Base-by-base conservation (phyloP, 208 protist genomes). In the Wallacemonas rigidus region DNA sequence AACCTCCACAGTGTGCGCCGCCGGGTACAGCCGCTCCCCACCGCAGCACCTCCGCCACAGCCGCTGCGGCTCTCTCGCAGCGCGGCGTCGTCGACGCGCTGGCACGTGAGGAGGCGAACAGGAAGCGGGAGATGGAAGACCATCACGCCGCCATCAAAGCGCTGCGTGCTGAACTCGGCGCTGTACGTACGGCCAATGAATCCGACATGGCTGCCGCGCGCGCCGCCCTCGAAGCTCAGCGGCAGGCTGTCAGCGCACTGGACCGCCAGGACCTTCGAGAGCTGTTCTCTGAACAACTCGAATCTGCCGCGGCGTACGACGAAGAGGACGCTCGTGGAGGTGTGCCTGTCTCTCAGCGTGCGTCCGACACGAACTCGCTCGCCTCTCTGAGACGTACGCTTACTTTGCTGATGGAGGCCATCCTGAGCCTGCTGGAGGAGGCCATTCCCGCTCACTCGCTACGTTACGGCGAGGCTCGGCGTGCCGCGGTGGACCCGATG, bases 101-200 rank as follows among this genome's bases (percentile, higher is more conserved):
- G 8, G 7, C 47, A 2, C 45, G 48, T 5, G 76, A 87, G 38
- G 72, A 74, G 62, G 64, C 48, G n/a, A 15, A 36, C 5, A 67
- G 72, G n/a, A 45, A 61, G 67, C 44, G 36, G 44, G 82, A 82
- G 50, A 63, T 85, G 53, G 74, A 74, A 2, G 67, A 83, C 5
- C 72, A 75, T 67, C 76, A 83, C 60, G 44, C 44, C 15, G 36
- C 72, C 11, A 76, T 88, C 45, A 55, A 75, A 11, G 47, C 64
- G 5, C 64, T 85, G 35, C 75, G 80, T 3, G 77, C 77, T 4
- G 82, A 86, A 57, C 67, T 91, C 17, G 83, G 78, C 3, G 63
- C 71, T 6, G 68, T 91, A 61, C 79, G 86, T 43, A 82, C 80
- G 44, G 64, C 65, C 63, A 87, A 88, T 67, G 86, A 91, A 58